These are phyloP conservation scores for Tetragonia tetragonoides DNA, from an alignment of 148 eudicot species.

Conservation along the genomic window DNA sequence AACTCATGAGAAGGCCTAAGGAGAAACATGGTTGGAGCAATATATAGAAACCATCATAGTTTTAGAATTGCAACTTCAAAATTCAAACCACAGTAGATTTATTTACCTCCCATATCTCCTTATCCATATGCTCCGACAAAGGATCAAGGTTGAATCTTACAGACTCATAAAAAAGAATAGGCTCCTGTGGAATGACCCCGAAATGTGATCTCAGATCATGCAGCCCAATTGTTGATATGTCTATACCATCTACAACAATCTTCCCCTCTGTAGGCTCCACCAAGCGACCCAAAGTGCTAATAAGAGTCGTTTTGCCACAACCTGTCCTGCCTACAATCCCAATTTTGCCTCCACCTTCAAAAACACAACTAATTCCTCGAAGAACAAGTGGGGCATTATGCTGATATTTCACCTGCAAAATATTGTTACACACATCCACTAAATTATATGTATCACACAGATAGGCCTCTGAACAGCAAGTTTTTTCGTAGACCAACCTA, in stretches of 20 bases:
- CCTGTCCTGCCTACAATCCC: constrained; percentile 49
- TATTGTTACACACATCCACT: background rate
- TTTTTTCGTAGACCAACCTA: background rate
- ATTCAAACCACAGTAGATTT: too few relatives aligned
- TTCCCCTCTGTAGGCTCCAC: constrained; percentile 25
- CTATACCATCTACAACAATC: constrained; percentile 18
- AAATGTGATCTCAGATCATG: constrained; percentile 9
- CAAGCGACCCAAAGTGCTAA: constrained; percentile 28
- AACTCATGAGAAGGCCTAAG: too few relatives aligned
- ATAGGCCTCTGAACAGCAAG: background rate
- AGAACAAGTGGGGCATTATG: constrained; percentile 39
- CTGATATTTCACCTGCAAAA: constrained; percentile 38
- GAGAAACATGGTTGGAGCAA: too few relatives aligned
- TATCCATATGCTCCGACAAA: background rate
- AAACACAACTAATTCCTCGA: constrained; percentile 36
- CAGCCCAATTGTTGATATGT: constrained; percentile 22
- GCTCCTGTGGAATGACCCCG: constrained; percentile 8
- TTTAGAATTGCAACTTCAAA: too few relatives aligned
- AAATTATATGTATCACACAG: background rate
- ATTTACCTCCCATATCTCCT: constrained; percentile 20
- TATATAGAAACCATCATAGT: too few relatives aligned
- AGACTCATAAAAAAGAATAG: constrained; percentile 1
- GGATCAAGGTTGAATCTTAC: background rate
- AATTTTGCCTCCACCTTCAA: constrained; percentile 43
- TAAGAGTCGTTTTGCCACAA: constrained; percentile 36